Evolutionary conservation across 2,329 filamentous ascomycete genomes (phyloP).

Genomic region (Monilinia fructicola): DNA sequence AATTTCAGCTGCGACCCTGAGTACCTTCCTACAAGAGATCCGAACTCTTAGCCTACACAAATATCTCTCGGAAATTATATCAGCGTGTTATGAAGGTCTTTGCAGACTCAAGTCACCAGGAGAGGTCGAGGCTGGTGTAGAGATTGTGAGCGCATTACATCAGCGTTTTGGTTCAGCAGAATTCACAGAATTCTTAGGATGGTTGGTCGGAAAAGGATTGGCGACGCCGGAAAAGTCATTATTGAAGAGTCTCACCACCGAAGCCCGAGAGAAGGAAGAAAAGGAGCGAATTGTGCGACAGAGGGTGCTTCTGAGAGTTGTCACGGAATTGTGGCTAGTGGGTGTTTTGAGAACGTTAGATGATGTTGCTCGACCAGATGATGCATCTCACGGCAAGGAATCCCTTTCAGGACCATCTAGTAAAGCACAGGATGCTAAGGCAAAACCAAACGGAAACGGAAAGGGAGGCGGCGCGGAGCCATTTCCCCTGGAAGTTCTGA

Average conservation of each 20-base stretch:
- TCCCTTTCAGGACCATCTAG: conserved; percentile 47
- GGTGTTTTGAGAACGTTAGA: conserved; percentile 80
- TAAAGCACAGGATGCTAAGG: conserved; percentile 63
- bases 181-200: conserved; percentile 88
- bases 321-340: conserved; percentile 95
- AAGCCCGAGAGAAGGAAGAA: conserved; percentile 90
- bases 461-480: conserved; percentile 75
- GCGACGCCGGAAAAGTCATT: conserved; percentile 83
- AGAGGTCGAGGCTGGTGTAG: conserved; percentile 89
- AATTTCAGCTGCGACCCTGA: conserved; percentile 74
- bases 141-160: conserved; percentile 92
- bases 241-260: conserved; percentile 74
- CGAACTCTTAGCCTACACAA: conserved; percentile 89
- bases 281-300: conserved; percentile 89
- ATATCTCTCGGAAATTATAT: conserved; percentile 95
- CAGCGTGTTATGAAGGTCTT: conserved; percentile 90
- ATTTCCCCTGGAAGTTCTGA: conserved; percentile 95
- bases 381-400: conserved; percentile 56
- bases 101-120: conserved; percentile 87
- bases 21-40: conserved; percentile 87
- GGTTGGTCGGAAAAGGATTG: conserved; percentile 87
- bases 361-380: conserved; percentile 61
- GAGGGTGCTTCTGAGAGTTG: conserved; percentile 79
- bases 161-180: conserved; percentile 89
- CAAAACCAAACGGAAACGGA: conserved; percentile 53